These are phyloP conservation scores for Fusarium goolgardi DNA, from an alignment of 2,329 filamentous ascomycete genomes.

Conservation along the genomic window DNA sequence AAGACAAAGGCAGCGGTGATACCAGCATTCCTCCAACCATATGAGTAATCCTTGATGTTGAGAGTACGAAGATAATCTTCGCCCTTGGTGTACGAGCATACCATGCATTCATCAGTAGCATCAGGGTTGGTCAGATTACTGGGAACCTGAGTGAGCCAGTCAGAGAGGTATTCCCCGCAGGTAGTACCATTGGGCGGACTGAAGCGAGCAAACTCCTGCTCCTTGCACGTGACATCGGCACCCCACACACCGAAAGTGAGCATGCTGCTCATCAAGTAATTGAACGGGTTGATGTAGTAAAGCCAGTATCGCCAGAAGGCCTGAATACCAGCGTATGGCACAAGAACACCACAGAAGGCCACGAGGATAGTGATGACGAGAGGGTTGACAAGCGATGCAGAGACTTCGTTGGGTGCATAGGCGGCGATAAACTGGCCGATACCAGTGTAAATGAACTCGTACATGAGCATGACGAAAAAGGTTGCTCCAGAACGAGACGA, in stretches of 20 bases:
- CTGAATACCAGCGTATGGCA: conserved; percentile 72
- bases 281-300: conserved; percentile 71
- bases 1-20: conserved; percentile 68
- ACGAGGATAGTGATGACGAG: conserved; percentile 69
- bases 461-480: conserved; percentile 67
- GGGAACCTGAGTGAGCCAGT: conserved; percentile 58
- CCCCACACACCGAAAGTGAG: conserved; percentile 64
- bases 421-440: conserved; percentile 73
- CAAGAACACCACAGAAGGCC: conserved; percentile 79
- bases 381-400: conserved; percentile 68
- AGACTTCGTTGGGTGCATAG: conserved; percentile 70
- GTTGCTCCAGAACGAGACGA: conserved; percentile 62
- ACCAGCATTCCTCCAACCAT: conserved; percentile 74
- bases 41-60: conserved; percentile 70
- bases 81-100: conserved; percentile 70
- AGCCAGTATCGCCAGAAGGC: conserved; percentile 77
- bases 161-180: conserved; percentile 67
- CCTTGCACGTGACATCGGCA: conserved; percentile 58
- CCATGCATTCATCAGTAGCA: conserved; percentile 64
- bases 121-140: conserved; percentile 70
- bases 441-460: conserved; percentile 69
- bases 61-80: conserved; percentile 69
- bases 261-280: conserved; percentile 69
- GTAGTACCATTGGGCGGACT: conserved; percentile 63
- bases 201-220: conserved; percentile 63